These are phyloP conservation scores for Veloboletus limbatus DNA, from an alignment of 1,284 basidiomycete genomes.

Conservation along the genomic window DNA sequence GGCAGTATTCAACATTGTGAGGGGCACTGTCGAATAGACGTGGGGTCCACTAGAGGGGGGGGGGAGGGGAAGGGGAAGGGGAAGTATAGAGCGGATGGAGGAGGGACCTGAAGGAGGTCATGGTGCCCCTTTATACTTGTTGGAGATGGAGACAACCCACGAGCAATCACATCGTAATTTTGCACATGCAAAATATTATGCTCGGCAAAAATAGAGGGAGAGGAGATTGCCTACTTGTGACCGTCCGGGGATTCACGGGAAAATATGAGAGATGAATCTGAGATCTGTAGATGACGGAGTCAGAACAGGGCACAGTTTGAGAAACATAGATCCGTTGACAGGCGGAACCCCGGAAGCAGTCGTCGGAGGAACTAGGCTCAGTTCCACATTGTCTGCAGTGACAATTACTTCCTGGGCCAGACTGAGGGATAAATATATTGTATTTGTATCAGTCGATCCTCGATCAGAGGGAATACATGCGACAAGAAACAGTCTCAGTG, in stretches of 20 bases:
- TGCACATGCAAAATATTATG: conserved; percentile 25
- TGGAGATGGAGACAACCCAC: conserved; percentile 22
- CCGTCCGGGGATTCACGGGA: conserved; percentile 36
- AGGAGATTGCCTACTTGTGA: conserved; percentile 32
- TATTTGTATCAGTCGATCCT: neutral
- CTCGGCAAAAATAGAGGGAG: conserved; percentile 34
- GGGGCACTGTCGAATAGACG: neutral
- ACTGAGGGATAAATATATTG: conserved; percentile 3
- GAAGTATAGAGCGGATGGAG: conserved; percentile 25
- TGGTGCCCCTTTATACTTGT: conserved; percentile 43
- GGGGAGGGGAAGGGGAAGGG: conserved; percentile 14
- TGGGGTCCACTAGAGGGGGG: no score
- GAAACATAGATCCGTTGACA: conserved; percentile 34
- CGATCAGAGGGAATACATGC: conserved; percentile 8
- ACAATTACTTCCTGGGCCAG: conserved; percentile 4
- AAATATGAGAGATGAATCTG: conserved; percentile 28
- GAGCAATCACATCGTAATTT: conserved; percentile 20
- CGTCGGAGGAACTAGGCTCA: conserved; percentile 23
- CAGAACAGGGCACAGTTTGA: conserved; percentile 25
- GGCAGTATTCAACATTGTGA: conserved; percentile 31
- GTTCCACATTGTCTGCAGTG: conserved; percentile 15
- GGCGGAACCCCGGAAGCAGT: conserved; percentile 18
- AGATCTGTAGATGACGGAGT: conserved; percentile 35
- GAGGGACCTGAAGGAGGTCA: conserved; percentile 25
- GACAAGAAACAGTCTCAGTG: conserved; percentile 18